Evolutionary conservation across 2,329 filamentous ascomycete species (phyloP).

Genomic region (Fusarium cyanostomum): DNA sequence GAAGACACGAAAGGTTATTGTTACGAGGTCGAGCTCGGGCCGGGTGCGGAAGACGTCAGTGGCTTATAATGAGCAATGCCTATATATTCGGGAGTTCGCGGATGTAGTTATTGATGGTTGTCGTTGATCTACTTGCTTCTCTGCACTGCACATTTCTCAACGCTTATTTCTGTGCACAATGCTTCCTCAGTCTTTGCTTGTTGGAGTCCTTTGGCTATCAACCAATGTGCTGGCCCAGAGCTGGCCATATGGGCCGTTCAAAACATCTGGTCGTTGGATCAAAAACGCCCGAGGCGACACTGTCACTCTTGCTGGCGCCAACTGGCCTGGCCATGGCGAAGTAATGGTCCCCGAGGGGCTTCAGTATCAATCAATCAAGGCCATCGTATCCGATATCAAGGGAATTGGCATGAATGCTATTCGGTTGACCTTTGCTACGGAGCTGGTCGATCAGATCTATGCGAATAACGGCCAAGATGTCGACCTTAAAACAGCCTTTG

Average conservation of each 20-base stretch:
- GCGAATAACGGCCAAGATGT: conserved; percentile 58
- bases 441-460: conserved; percentile 70
- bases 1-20: no score
- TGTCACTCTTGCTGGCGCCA: conserved; percentile 64
- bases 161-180: no score
- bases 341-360: conserved; percentile 73
- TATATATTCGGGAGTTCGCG: no score
- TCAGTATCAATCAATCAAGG: conserved; percentile 66
- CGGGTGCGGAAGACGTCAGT: no score
- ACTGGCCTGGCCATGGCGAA: conserved; percentile 70
- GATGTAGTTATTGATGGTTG: no score
- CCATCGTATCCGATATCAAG: conserved; percentile 65
- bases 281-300: conserved; percentile 48
- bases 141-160: no score
- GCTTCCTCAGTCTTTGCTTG: no score
- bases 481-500: conserved; percentile 56
- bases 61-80: no score
- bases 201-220: no score
- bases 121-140: no score
- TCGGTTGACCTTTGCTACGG: conserved; percentile 69
- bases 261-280: conserved; percentile 53
- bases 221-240: not conserved
- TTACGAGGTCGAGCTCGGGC: no score
- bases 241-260: conserved; percentile 50
- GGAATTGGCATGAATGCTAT: conserved; percentile 70